Evolutionary conservation across 257 asterid genomes (phyloP).

Genomic region (Euphrasia confusa): DNA sequence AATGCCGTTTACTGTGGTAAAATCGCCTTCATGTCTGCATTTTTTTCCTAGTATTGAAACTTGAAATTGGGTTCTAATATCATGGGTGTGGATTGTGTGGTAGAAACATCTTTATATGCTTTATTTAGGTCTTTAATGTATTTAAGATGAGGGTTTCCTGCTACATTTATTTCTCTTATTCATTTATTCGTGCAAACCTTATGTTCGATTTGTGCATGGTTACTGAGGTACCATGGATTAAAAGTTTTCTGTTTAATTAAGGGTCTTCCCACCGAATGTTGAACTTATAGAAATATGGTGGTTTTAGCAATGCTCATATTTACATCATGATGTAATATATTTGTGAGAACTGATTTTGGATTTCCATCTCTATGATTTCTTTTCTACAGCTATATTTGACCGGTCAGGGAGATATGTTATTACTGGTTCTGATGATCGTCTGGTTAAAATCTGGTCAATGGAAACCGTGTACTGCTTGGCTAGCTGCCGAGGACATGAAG

Average conservation of each 20-base stretch:
- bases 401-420: slow-evolving; percentile 92
- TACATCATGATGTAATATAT: slow-evolving; percentile 15
- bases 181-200: slow-evolving; percentile 13
- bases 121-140: neutral
- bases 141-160: slow-evolving; percentile 23
- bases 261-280: slow-evolving; percentile 7
- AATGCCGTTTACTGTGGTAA: slow-evolving; percentile 94
- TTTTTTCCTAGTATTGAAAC: slow-evolving; percentile 10
- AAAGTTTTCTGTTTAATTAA: slow-evolving; percentile 3
- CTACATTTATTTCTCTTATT: neutral
- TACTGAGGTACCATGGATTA: slow-evolving; percentile 4
- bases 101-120: slow-evolving; percentile 1
- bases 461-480: slow-evolving; percentile 96
- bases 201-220: slow-evolving; percentile 8
- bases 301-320: slow-evolving; percentile 9
- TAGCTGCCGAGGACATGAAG: slow-evolving; percentile 99
- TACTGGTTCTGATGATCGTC: slow-evolving; percentile 98
- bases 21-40: slow-evolving; percentile 8
- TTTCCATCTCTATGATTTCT: slow-evolving; percentile 20
- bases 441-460: slow-evolving; percentile 97
- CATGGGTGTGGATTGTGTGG: slow-evolving; percentile 20
- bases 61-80: slow-evolving; percentile 11
- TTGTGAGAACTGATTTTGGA: slow-evolving; percentile 20
- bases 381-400: slow-evolving; percentile 75
- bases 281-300: slow-evolving; percentile 11